phyloP scores from a whole-genome alignment of 164 flowering plant species.

The grape (Vitis vinifera) region ASM3070453v1 NC_081809.1:4815501-4816000 shows the following conservation, averaged over 20 bases:
- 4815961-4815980: no score
- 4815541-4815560: slow-evolving; percentile 52
- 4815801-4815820: not conserved
- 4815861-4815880: no score
- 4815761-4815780: not conserved
- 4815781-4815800: not conserved
- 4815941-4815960: no score
- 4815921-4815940: no score
- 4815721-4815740: not conserved
- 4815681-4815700: no score
- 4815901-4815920: no score
- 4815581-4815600: slow-evolving; percentile 56
- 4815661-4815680: not conserved
- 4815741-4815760: not conserved
- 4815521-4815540: slow-evolving; percentile 77
- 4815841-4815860: no score
- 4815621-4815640: not conserved
- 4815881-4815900: no score
- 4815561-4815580: slow-evolving; percentile 73
- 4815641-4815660: not conserved
- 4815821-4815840: no score
- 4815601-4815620: not conserved
- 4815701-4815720: not conserved
- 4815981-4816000: no score
- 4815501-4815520: slow-evolving; percentile 67